A percentile compares a stretch with the other conserved stretches of the same genome.
Evolutionary conservation across 768 basidiomycete genomes (phyloP).

Genomic region (Symmetrospora coprosmae): DNA sequence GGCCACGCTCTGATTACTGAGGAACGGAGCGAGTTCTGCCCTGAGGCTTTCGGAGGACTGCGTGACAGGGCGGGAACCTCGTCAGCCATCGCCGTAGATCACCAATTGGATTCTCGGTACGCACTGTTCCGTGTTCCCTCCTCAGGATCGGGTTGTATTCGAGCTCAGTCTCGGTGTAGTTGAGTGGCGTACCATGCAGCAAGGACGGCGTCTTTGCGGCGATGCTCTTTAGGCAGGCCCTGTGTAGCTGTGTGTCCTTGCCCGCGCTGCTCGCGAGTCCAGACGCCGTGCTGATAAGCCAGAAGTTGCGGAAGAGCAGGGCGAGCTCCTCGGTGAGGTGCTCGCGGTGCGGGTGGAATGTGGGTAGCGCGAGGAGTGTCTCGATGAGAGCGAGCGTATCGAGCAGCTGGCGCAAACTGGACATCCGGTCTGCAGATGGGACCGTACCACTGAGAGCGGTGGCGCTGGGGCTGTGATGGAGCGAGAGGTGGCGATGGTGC

Average conservation of each 20-base stretch:
- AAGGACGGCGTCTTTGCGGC: conserved; percentile 73
- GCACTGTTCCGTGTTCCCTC: conserved; percentile 43
- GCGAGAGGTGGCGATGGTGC: no score
- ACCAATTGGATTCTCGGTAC: neutral
- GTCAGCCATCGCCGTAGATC: neutral
- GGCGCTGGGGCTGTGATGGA: no score
- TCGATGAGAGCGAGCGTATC: conserved; percentile 83
- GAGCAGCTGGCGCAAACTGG: conserved; percentile 48
- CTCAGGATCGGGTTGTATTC: conserved; percentile 85
- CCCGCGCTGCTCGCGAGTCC: conserved; percentile 46
- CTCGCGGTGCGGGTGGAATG: conserved; percentile 50
- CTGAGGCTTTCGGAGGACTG: conserved; percentile 63
- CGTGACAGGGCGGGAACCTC: conserved; percentile 30
- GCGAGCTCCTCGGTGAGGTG: conserved; percentile 49
- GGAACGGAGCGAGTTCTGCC: conserved; percentile 45
- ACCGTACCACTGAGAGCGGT: conserved; percentile 21
- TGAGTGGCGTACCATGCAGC: conserved; percentile 65
- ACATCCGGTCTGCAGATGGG: conserved; percentile 22
- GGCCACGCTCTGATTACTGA: conserved; percentile 51
- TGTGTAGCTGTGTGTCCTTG: conserved; percentile 50
- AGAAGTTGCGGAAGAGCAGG: conserved; percentile 74
- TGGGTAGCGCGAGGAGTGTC: conserved; percentile 57
- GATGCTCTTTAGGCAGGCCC: conserved; percentile 60
- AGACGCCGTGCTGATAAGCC: conserved; percentile 83
- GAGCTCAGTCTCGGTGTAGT: conserved; percentile 69